Conservation (phyloP, 169 alveolate genomes). For the Blepharisma undulans region DNA sequence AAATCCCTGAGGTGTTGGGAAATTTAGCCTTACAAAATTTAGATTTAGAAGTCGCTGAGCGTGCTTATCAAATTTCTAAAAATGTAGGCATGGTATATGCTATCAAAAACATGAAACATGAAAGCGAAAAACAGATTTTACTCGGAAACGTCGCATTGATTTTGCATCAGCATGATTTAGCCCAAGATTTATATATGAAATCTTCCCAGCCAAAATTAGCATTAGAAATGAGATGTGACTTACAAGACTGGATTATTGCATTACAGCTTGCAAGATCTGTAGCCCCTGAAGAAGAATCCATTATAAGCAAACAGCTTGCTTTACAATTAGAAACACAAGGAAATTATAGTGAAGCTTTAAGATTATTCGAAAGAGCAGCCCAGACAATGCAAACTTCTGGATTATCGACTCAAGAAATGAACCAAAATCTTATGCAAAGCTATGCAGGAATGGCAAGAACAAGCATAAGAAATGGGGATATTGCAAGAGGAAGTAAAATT, state of each 20-base stretch:
- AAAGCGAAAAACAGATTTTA: constrained; percentile 80
- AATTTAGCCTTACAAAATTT: constrained; percentile 76
- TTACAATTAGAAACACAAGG: constrained; percentile 78
- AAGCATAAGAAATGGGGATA: constrained; percentile 85
- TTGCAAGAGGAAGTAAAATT: constrained; percentile 77
- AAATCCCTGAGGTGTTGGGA: constrained; percentile 78
- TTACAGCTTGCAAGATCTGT: constrained; percentile 73
- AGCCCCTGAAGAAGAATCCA: constrained; percentile 79
- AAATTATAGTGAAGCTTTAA: constrained; percentile 81
- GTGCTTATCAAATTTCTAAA: constrained; percentile 74
- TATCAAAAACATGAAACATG: constrained; percentile 71
- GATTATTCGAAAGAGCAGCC: constrained; percentile 77
- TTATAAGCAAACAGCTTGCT: constrained; percentile 82
- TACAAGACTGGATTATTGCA: constrained; percentile 88
- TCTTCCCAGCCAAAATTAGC: constrained; percentile 81
- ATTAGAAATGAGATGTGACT: constrained; percentile 87
- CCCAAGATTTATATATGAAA: constrained; percentile 79
- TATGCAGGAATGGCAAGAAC: constrained; percentile 89
- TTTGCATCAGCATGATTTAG: constrained; percentile 80
- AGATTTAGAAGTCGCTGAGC: constrained; percentile 79
- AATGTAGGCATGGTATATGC: constrained; percentile 83
- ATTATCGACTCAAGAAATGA: constrained; percentile 52
- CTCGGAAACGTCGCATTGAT: constrained; percentile 85
- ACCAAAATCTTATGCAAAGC: constrained; percentile 75
- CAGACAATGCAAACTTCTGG: not conserved